Percentiles rank a stretch among this genome's conserved stretches.
phyloP scores from a whole-genome alignment of 257 asterid genomes.

The Primulina eburnea region DNA sequence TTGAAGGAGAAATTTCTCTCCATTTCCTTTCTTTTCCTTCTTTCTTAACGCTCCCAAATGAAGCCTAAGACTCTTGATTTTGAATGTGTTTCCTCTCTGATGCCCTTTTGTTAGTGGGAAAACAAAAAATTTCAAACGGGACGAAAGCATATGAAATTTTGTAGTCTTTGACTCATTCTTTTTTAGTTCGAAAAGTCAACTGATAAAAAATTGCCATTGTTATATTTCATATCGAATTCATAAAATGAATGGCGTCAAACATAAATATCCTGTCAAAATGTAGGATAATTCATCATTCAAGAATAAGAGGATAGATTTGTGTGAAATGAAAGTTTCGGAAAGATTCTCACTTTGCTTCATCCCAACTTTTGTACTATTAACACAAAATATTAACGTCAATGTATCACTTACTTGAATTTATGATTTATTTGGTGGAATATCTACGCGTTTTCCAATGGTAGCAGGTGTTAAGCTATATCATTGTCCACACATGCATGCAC shows the following conservation, averaged over 20 bases:
- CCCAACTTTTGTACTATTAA: not conserved
- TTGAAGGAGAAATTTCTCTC: no score
- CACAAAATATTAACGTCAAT: not conserved
- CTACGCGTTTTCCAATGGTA: conserved; percentile 5
- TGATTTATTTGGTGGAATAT: no score
- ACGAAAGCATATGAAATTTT: no score
- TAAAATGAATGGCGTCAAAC: no score
- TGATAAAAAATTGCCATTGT: no score
- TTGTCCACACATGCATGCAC: conserved; percentile 1
- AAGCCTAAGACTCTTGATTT: not conserved
- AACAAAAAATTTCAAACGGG: no score
- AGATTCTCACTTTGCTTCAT: not conserved
- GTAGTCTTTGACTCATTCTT: no score
- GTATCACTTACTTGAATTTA: not conserved
- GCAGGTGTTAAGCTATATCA: conserved; percentile 33
- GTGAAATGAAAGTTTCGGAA: not conserved
- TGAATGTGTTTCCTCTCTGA: conserved; percentile 1
- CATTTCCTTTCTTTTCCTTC: no score
- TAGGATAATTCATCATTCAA: no score
- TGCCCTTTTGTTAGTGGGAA: conserved; percentile 2
- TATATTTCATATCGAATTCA: not conserved
- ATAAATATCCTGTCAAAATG: not conserved
- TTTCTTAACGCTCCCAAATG: no score
- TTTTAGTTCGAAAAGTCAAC: no score
- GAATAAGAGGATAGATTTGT: not conserved